These are phyloP conservation scores for Smallanthus sonchifolius DNA, from an alignment of 129 eudicot species.

Conservation along the genomic window DNA sequence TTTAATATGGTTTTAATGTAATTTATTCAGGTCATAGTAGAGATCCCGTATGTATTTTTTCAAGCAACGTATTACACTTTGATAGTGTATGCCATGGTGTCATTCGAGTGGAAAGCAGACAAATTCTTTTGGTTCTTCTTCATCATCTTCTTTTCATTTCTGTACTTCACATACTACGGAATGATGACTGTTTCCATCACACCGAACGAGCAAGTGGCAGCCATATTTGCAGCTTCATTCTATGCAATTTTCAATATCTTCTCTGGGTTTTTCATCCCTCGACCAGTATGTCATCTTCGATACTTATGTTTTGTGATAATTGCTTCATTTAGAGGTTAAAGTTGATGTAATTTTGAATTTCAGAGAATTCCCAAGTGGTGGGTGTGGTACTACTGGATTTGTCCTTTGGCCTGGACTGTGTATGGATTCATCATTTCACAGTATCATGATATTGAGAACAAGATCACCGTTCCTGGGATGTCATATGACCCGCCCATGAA, in stretches of 20 bases:
- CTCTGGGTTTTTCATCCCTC: slow-evolving; percentile 66
- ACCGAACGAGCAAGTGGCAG: slow-evolving; percentile 58
- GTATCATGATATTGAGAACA: slow-evolving; percentile 44
- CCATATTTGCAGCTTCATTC: slow-evolving; percentile 57
- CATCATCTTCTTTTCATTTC: slow-evolving; percentile 49
- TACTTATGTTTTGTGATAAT: not conserved
- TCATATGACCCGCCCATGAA: slow-evolving; percentile 25
- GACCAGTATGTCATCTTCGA: slow-evolving; percentile 40
- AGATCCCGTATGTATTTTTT: slow-evolving; percentile 58
- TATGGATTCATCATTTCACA: slow-evolving; percentile 55
- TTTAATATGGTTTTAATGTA: not conserved
- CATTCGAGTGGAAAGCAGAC: slow-evolving; percentile 46
- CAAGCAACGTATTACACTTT: slow-evolving; percentile 45
- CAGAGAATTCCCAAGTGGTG: slow-evolving; percentile 71
- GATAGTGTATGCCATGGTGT: slow-evolving; percentile 56
- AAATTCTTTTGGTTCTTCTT: slow-evolving; percentile 59
- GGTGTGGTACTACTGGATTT: slow-evolving; percentile 69
- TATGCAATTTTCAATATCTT: slow-evolving; percentile 52
- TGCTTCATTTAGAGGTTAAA: not conserved
- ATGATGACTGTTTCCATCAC: slow-evolving; percentile 72
- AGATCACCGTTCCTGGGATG: slow-evolving; percentile 44
- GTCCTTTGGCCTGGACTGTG: slow-evolving; percentile 64
- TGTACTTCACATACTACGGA: slow-evolving; percentile 69
- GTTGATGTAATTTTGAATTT: not conserved
- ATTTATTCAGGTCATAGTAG: slow-evolving; percentile 46